Conservation (phyloP, 306 rosid genomes). For the Pachyrhizus erosus region DNA sequence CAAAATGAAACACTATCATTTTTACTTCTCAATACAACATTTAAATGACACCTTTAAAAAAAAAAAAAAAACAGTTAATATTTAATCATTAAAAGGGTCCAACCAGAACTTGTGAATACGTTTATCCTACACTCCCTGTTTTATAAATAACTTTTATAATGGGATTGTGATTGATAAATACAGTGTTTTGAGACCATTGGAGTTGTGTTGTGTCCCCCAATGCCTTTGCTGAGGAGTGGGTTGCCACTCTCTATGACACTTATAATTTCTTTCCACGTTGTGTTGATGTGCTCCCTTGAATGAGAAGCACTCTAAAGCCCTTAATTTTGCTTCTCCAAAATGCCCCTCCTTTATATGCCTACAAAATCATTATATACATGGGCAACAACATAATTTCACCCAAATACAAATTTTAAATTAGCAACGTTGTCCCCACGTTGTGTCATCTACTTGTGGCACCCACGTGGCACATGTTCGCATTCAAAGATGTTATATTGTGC, state of each 20-base stretch:
- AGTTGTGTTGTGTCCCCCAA: conserved; percentile 36
- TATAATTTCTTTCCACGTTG: background rate
- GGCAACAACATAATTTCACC: conserved; percentile 18
- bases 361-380: background rate
- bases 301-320: background rate
- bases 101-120: background rate
- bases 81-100: background rate
- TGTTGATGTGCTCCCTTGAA: conserved; percentile 34
- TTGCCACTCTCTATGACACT: conserved; percentile 42
- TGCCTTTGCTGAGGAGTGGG: conserved; percentile 48
- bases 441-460: conserved; percentile 40
- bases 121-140: background rate
- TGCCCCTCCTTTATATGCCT: background rate
- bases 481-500: background rate
- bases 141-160: background rate
- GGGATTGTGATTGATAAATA: conserved; percentile 36
- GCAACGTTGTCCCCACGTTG: conserved; percentile 52
- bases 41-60: background rate
- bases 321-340: background rate
- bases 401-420: background rate
- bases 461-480: conserved; percentile 59
- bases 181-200: conserved; percentile 26
- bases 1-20: background rate
- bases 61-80: background rate
- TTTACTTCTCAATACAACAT: background rate